Evolutionary conservation across 139 green algal species (phyloP), one percentile per base, ranked within the genome.

Genomic region (Pseudopediastrum boryanum): DNA sequence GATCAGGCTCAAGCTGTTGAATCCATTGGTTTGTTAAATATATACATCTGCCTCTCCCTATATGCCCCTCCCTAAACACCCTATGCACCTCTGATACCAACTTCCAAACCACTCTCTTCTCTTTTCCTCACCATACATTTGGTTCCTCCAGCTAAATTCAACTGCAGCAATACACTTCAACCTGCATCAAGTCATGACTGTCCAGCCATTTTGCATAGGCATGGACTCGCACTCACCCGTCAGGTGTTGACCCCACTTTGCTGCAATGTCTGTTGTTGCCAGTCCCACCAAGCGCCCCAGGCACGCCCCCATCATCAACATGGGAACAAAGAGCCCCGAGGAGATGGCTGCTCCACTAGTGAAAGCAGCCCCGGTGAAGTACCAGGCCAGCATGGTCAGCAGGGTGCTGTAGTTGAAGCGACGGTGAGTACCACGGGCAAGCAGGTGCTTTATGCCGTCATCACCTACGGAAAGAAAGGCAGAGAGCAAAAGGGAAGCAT

Each of bases 271-370:
- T 25, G 87, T 81, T 33, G 83, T 88, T 13, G 76, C 83, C 64
- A 95, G 86, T 25, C 91, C 91, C 27, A 84, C 70, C 31, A 83
- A 7, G 6, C 80, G 54, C 1, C 91, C 93, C 1, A 94, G 62
- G 51, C 78, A 86, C 16, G 88, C 86, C 31, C 93, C 93, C 54
- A 95, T 80, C 77, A 97, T 86, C 58, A 98, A 85, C 94, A 97
- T 97, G 56, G 94, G 94, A 71, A 98, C 92, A 85, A 98, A 98
- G 10, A 95, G 85, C 19, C 94, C 92, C 1, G 75, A 89, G 33
- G 89, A 83, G 36, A 97, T 92, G 52, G 91, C 91, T 69, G 67
- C 88, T 64, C 90, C 90, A 1, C 84, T 83, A n/a, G 85, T 38
- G 58, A 86, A 52, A 29, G 81, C 83, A 12, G 83, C 83, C 19